phyloP scores from a whole-genome alignment of 495 filamentous ascomycete species.

The Rhizodiscina lignyota region DNA sequence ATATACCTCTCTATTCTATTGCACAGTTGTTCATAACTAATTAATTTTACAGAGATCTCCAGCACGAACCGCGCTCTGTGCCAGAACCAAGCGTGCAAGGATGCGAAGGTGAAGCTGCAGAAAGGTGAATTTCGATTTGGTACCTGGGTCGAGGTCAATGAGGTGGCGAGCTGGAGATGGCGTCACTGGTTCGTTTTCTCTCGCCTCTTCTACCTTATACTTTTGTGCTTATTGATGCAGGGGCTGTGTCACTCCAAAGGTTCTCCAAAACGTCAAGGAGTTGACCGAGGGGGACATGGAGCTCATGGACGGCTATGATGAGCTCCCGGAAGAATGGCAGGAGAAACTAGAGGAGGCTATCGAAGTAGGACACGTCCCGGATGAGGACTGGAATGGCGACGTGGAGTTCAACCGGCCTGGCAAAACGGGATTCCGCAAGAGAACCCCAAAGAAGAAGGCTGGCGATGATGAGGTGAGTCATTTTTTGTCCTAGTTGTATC shows the following conservation, averaged over 20 bases:
- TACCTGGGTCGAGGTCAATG: conserved; percentile 38
- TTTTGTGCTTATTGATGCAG: conserved; percentile 22
- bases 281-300: conserved; percentile 52
- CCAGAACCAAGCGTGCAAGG: conserved; percentile 49
- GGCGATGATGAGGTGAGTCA: conserved; percentile 8
- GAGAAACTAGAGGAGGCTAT: conserved; percentile 47
- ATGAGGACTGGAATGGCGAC: conserved; percentile 66
- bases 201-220: background rate
- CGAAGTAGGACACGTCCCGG: conserved; percentile 52
- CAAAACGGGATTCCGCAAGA: conserved; percentile 36
- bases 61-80: conserved; percentile 46
- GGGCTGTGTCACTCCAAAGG: conserved; percentile 62
- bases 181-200: conserved; percentile 53
- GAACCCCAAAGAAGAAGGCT: conserved; percentile 14
- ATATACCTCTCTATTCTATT: too few species aligned
- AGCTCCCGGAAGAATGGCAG: conserved; percentile 42
- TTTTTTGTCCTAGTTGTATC: background rate
- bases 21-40: background rate
- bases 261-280: conserved; percentile 39
- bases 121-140: conserved; percentile 65
- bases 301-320: conserved; percentile 64
- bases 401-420: conserved; percentile 51
- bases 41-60: conserved; percentile 36
- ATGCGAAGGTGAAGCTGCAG: conserved; percentile 43
- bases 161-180: conserved; percentile 41